Conservation (phyloP, 371 early-diverging fungal genomes). For the Mortierella polycephala region DNA sequence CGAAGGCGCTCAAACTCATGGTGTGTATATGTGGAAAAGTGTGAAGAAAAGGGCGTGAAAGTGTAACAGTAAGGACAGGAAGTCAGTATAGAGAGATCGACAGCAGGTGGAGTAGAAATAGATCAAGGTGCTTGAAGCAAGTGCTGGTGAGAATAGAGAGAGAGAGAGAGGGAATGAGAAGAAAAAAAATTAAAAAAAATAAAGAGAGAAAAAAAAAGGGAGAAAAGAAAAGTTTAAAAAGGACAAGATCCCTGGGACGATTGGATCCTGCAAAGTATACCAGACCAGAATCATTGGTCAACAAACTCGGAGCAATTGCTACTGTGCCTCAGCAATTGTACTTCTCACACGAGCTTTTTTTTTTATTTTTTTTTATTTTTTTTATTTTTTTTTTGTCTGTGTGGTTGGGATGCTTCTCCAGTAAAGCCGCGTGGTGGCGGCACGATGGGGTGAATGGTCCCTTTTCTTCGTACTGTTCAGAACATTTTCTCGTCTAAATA, state of each 20-base stretch:
- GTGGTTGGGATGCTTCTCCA: no score
- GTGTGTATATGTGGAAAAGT: not conserved
- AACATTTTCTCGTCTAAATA: no score
- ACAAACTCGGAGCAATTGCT: no score
- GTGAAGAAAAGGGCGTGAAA: slow-evolving; percentile 4
- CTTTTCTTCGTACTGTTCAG: no score
- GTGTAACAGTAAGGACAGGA: not conserved
- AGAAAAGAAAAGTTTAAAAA: not conserved
- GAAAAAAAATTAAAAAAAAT: not conserved
- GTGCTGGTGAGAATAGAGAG: not conserved
- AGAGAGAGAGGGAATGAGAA: not conserved
- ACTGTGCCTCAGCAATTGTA: no score
- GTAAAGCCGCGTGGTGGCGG: no score
- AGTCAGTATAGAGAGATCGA: not conserved
- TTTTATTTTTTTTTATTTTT: no score
- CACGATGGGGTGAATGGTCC: no score
- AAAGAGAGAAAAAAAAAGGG: not conserved
- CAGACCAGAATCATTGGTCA: no score
- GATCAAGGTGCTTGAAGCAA: not conserved
- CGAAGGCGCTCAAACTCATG: not conserved
- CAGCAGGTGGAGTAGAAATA: not conserved
- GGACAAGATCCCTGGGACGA: not conserved
- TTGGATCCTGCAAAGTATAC: no score
- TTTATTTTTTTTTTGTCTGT: no score
- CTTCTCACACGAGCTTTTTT: no score